Conservation (phyloP, 2,329 filamentous ascomycete genomes). For the Penicillium brevicompactum region DNA sequence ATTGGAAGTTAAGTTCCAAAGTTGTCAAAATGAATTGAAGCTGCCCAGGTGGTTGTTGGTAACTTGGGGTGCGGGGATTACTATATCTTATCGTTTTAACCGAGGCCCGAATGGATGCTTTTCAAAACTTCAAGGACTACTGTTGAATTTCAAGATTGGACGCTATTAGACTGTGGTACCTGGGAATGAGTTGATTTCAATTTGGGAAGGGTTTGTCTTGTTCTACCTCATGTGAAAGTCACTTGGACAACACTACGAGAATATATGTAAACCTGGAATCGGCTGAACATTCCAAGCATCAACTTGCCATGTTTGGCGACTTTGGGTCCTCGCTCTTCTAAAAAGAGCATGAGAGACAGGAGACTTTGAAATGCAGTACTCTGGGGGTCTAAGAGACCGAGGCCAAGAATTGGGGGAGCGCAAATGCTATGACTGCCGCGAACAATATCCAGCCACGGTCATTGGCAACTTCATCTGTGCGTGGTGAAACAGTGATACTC, state of each 20-base stretch:
- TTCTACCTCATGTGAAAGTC: not conserved
- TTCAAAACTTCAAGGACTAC: too few species aligned
- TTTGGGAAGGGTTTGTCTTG: too few species aligned
- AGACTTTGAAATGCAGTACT: conserved; percentile 3
- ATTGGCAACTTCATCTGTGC: conserved; percentile 3
- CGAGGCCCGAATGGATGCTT: too few species aligned
- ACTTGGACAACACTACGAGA: conserved; percentile 18
- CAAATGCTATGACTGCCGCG: conserved; percentile 14
- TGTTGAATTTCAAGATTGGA: too few species aligned
- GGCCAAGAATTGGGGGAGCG: conserved; percentile 21
- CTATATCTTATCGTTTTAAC: too few species aligned
- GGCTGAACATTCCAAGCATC: conserved; percentile 15
- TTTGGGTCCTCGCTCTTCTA: conserved; percentile 16
- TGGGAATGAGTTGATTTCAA: too few species aligned
- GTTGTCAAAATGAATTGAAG: not conserved
- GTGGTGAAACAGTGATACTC: not conserved
- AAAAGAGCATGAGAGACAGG: conserved; percentile 1
- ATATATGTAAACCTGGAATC: conserved; percentile 2
- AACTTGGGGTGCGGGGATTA: too few species aligned
- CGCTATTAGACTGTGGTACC: too few species aligned
- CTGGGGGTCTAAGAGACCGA: conserved; percentile 17
- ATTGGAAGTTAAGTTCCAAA: not conserved
- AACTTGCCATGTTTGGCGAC: conserved; percentile 22
- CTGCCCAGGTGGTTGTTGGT: too few species aligned
- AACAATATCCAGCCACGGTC: conserved; percentile 23